Percentiles rank a stretch among this genome's conserved stretches.
Evolutionary conservation across 306 rosid species (phyloP).

Genomic region (Datisca glomerata): DNA sequence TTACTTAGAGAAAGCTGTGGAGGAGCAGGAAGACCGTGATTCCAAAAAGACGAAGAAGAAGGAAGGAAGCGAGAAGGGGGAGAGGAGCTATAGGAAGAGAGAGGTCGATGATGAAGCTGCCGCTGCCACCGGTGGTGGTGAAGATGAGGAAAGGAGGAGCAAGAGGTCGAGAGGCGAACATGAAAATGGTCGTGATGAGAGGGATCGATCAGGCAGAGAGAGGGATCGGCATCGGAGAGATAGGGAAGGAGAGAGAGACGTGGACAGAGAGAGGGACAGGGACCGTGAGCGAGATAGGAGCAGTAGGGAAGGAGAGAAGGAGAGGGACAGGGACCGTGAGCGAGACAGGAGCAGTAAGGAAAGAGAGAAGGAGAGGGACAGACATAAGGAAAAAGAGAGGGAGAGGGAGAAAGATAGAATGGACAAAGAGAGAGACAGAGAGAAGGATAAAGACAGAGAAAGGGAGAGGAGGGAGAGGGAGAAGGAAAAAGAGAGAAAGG

Average conservation of each 20-base stretch:
- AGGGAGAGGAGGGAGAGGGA: slow-evolving; percentile 15
- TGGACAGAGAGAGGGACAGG: slow-evolving; percentile 28
- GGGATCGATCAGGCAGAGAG: slow-evolving; percentile 6
- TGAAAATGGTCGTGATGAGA: slow-evolving; percentile 77
- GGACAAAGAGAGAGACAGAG: slow-evolving; percentile 17
- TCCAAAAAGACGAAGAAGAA: slow-evolving; percentile 42
- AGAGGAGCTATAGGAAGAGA: slow-evolving; percentile 54
- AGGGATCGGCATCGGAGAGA: slow-evolving; percentile 43
- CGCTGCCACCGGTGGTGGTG: slow-evolving; percentile 9
- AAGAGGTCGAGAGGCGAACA: slow-evolving; percentile 48
- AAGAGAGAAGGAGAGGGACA: slow-evolving; percentile 19
- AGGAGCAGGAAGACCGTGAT: slow-evolving; percentile 56
- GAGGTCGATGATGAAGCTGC: slow-evolving; percentile 42
- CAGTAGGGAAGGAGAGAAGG: slow-evolving; percentile 5
- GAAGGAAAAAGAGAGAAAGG: slow-evolving; percentile 17
- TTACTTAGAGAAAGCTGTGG: slow-evolving; percentile 89
- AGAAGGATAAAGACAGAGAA: slow-evolving; percentile 13
- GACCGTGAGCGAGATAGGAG: slow-evolving; percentile 14
- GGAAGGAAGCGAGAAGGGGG: slow-evolving; percentile 39
- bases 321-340: slow-evolving; percentile 30
- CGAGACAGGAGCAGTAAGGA: slow-evolving; percentile 21
- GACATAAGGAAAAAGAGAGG: slow-evolving; percentile 15
- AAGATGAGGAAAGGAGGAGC: slow-evolving; percentile 41
- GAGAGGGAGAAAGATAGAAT: slow-evolving; percentile 14
- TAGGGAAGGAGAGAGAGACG: slow-evolving; percentile 32